Percentiles rank a stretch among this genome's conserved stretches.
Evolutionary conservation across 352 stramenopile genomes (phyloP).

Genomic region (Phytophthora fragariae): DNA sequence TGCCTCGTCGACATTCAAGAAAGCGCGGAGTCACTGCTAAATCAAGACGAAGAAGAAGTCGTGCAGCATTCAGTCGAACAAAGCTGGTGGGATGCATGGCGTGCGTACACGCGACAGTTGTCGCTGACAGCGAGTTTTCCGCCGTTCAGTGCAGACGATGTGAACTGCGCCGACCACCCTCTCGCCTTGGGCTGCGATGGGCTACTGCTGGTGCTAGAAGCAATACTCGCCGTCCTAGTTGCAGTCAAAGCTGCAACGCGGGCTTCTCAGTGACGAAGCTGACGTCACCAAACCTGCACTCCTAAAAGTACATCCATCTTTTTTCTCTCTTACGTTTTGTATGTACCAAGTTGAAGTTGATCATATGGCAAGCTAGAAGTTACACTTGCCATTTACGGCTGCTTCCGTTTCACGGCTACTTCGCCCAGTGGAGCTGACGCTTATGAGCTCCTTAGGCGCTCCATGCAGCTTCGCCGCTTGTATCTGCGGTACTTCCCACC

Average conservation of each 20-base stretch:
- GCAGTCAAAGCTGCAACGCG: constrained; percentile 7
- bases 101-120: neutral
- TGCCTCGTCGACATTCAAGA: constrained; percentile 8
- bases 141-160: neutral
- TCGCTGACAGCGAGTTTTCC: neutral
- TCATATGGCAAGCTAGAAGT: constrained; percentile 3
- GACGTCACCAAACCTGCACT: neutral
- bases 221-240: constrained; percentile 13
- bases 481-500: constrained; percentile 82
- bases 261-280: neutral
- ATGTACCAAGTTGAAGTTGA: constrained; percentile 8
- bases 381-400: neutral
- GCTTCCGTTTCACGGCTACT: constrained; percentile 8
- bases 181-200: constrained; percentile 18
- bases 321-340: constrained; percentile 3
- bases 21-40: neutral
- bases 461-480: constrained; percentile 73
- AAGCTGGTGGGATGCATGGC: constrained; percentile 14
- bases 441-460: constrained; percentile 6
- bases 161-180: constrained; percentile 5
- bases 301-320: neutral
- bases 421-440: neutral
- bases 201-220: constrained; percentile 3
- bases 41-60: constrained; percentile 15
- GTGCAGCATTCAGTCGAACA: neutral